These are phyloP conservation scores for Mediolabrus comicus DNA, from an alignment of 108 stramenopile genomes.

Conservation along the genomic window DNA sequence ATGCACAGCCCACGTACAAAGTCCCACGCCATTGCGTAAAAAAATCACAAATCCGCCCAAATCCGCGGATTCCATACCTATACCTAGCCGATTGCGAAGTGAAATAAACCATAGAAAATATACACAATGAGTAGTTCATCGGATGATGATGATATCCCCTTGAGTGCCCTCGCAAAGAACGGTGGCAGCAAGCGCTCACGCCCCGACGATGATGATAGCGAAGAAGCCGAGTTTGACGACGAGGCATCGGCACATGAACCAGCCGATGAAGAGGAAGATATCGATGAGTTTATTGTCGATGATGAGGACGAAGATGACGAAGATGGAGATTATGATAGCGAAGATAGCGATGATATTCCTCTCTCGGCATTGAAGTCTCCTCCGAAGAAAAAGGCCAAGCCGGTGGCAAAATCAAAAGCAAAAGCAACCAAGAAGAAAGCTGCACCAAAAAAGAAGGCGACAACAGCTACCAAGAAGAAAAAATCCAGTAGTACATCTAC, in stretches of 20 bases:
- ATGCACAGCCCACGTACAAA: too few relatives aligned
- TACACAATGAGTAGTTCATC: background rate
- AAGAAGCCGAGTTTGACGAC: slow-evolving; percentile 28
- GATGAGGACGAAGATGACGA: slow-evolving; percentile 27
- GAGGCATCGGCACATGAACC: slow-evolving; percentile 30
- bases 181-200: slow-evolving; percentile 4
- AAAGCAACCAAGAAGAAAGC: slow-evolving; percentile 48
- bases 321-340: slow-evolving; percentile 21
- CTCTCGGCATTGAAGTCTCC: slow-evolving; percentile 54
- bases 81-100: too few relatives aligned
- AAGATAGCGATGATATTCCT: slow-evolving; percentile 68
- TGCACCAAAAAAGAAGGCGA: slow-evolving; percentile 3
- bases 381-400: slow-evolving; percentile 24
- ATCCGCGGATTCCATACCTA: too few relatives aligned
- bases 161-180: slow-evolving; percentile 1
- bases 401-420: slow-evolving; percentile 12
- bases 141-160: slow-evolving; percentile 14
- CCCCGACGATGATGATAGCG: background rate
- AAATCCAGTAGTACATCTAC: slow-evolving; percentile 21
- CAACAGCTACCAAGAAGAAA: slow-evolving; percentile 45
- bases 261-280: slow-evolving; percentile 19
- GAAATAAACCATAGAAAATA: too few relatives aligned
- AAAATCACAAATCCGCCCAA: too few relatives aligned
- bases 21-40: too few relatives aligned
- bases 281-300: slow-evolving; percentile 19